Evolutionary conservation across 2,329 filamentous ascomycete species (phyloP).

Genomic region (Juglanconis juglandina): DNA sequence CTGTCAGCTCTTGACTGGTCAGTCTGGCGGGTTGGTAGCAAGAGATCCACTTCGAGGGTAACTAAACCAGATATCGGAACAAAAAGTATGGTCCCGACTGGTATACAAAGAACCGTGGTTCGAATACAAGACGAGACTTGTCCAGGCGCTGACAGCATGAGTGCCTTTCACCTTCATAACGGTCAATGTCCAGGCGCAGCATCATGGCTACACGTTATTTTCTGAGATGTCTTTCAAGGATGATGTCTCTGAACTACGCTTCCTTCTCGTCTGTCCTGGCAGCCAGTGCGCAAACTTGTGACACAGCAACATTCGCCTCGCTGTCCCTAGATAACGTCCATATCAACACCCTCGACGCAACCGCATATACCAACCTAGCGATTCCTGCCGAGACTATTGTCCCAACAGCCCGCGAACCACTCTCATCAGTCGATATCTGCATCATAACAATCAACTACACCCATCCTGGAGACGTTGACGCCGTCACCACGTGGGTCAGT

Average conservation of each 20-base stretch:
- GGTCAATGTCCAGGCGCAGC: too few species aligned
- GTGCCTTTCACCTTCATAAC: too few species aligned
- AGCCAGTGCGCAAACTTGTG: neutral
- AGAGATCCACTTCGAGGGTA: too few species aligned
- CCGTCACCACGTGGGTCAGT: slow-evolving; percentile 7
- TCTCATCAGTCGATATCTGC: slow-evolving; percentile 5
- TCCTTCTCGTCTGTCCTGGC: neutral
- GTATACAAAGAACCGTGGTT: too few species aligned
- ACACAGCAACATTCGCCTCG: neutral
- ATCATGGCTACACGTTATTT: neutral
- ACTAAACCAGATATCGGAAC: too few species aligned
- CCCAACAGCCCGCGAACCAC: neutral
- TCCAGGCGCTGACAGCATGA: too few species aligned
- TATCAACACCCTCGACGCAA: slow-evolving; percentile 1
- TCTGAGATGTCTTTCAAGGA: neutral
- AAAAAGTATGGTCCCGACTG: too few species aligned
- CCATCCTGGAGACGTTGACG: slow-evolving; percentile 4
- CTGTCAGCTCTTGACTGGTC: too few species aligned
- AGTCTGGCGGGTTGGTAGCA: too few species aligned
- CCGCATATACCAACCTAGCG: neutral
- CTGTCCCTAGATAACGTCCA: slow-evolving; percentile 6
- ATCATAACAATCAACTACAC: slow-evolving; percentile 11
- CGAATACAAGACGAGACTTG: too few species aligned
- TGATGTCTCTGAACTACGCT: neutral
- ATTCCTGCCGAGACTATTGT: neutral